Evolutionary conservation across 441 rosid genomes (phyloP), one percentile per base, ranked within the genome.

Genomic region (Gossypium gossypioides): DNA sequence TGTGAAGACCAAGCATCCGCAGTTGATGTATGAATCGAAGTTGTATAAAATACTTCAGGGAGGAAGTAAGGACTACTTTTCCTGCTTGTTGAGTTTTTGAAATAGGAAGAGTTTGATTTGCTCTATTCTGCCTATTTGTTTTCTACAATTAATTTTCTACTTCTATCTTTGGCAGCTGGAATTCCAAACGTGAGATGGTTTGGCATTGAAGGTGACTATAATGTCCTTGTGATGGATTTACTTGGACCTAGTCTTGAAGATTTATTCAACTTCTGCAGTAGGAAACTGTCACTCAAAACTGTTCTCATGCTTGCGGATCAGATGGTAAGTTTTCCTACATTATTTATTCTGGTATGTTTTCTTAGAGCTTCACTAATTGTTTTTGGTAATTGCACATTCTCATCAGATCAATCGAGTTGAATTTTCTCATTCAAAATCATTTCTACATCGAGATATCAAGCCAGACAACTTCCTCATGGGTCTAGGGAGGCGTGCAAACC

Each of bases 381-480:
- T 60, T 66, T 64, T 75, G 68, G 60, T 55, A 71, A 34, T 40
- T 25, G 72, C 54, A 15, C 52, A 27, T 76, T 10, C 10, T 50
- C 51, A 52, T 22, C 32, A 96, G 99, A 92, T 96, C 72, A 93
- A 92, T 75, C 90, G 99, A 71, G 93, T 92, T 68, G 99, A 96
- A 79, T 89, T 65, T 79, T 87, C 90, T 76, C 98, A 92, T 80
- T 89, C 99, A 0, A 96, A 91, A 79, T 92, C 99, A 64, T 92
- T 91, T 80, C 91, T 92, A 24, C 98, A 96, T 82, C 93, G 99
- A 71, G 99, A 96, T 84, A 89, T 93, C 80, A 96, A 96, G 80
- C 98, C 99, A 5, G 99, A 96, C 78, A 96, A 96, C 78, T 96
- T 96, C 68, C 95, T 96, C 27, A 96, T 93, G 98, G 99, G 99